Percentiles rank a stretch among this genome's conserved stretches.
Evolutionary conservation across 2,329 filamentous ascomycete species (phyloP).

Genomic region (Pseudocercospora crystallina): DNA sequence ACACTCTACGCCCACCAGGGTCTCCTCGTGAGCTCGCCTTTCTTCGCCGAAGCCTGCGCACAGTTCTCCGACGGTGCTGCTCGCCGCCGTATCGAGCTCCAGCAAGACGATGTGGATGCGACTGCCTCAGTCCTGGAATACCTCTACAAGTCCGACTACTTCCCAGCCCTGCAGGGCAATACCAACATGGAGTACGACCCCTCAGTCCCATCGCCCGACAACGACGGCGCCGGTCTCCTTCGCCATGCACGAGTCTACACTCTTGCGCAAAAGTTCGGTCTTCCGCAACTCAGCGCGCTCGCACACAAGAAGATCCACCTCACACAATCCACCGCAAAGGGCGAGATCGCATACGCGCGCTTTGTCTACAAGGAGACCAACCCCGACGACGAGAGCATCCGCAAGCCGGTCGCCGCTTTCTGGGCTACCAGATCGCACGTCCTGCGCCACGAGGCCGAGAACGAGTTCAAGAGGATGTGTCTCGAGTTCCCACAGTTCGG

Average conservation of each 20-base stretch:
- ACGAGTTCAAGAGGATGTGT: slow-evolving; percentile 80
- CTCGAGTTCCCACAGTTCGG: slow-evolving; percentile 88
- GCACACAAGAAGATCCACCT: slow-evolving; percentile 90
- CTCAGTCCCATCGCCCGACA: slow-evolving; percentile 64
- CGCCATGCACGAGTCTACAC: slow-evolving; percentile 90
- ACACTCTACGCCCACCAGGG: slow-evolving; percentile 77
- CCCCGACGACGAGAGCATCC: slow-evolving; percentile 68
- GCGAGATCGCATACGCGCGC: slow-evolving; percentile 87
- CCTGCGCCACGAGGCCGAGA: slow-evolving; percentile 79
- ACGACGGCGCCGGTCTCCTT: slow-evolving; percentile 78
- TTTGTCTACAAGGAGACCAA: slow-evolving; percentile 81
- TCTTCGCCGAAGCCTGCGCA: slow-evolving; percentile 64
- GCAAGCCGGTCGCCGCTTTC: slow-evolving; percentile 83
- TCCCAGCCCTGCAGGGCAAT: slow-evolving; percentile 64
- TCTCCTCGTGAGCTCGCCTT: slow-evolving; percentile 72
- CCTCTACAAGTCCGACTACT: slow-evolving; percentile 85
- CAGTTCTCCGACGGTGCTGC: slow-evolving; percentile 56
- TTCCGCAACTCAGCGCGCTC: slow-evolving; percentile 66
- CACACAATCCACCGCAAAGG: slow-evolving; percentile 80
- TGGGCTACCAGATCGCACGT: slow-evolving; percentile 82
- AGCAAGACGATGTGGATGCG: slow-evolving; percentile 67
- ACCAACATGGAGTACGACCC: slow-evolving; percentile 68
- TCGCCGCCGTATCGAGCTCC: slow-evolving; percentile 68
- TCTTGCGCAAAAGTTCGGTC: slow-evolving; percentile 74
- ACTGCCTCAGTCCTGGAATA: slow-evolving; percentile 79